Conservation (phyloP, 179 eudicot species). For the Nepenthes alata region DNA sequence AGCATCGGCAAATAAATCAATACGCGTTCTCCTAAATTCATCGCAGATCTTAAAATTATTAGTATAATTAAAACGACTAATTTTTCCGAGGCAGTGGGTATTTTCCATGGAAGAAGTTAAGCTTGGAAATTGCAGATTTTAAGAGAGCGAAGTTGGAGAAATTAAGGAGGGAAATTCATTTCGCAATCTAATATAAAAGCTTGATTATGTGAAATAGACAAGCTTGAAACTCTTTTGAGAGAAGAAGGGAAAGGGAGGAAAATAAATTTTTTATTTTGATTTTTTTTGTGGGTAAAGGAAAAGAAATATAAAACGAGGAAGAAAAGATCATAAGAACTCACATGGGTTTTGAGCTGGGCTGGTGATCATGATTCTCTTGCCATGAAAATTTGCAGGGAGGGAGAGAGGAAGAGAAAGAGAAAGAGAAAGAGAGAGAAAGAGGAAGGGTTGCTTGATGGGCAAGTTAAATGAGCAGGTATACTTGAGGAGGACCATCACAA, state of each 20-base stretch:
- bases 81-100: too few species aligned
- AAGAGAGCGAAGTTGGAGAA: too few species aligned
- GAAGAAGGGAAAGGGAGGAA: background rate
- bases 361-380: conserved; percentile 48
- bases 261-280: background rate
- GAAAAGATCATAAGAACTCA: conserved; percentile 22
- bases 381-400: conserved; percentile 24
- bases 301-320: conserved; percentile 5
- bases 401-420: background rate
- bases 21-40: too few species aligned
- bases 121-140: too few species aligned
- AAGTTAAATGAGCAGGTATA: conserved; percentile 41
- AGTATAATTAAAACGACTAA: too few species aligned
- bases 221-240: background rate
- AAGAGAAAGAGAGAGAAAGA: conserved; percentile 8
- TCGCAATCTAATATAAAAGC: too few species aligned
- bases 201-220: too few species aligned
- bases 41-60: too few species aligned
- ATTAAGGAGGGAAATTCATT: too few species aligned
- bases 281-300: conserved; percentile 3
- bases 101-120: too few species aligned
- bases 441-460: conserved; percentile 65
- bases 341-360: conserved; percentile 52
- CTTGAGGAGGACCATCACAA: too few species aligned
- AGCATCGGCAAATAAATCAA: too few species aligned